phyloP scores from a whole-genome alignment of 495 filamentous ascomycete species.

The Tuber borchii region DNA sequence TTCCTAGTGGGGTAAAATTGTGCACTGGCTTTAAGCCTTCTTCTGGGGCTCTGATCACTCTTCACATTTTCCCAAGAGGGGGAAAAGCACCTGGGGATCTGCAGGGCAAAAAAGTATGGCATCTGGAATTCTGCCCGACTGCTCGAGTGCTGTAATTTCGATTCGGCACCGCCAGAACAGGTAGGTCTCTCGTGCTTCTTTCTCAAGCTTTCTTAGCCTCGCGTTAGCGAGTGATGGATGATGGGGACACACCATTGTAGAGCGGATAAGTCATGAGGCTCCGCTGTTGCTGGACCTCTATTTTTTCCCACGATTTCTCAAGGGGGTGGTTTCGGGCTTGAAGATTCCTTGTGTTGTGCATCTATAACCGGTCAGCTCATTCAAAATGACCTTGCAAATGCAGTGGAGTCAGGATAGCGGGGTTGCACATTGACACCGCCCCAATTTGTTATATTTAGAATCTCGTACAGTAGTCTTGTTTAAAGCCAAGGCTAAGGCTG shows the following conservation, averaged over 20 bases:
- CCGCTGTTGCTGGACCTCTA: background rate
- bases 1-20: too few species aligned
- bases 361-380: background rate
- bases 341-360: background rate
- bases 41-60: background rate
- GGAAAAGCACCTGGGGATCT: background rate
- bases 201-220: background rate
- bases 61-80: background rate
- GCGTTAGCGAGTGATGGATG: background rate
- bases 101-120: background rate
- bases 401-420: conserved; percentile 17
- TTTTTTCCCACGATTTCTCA: background rate
- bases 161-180: background rate
- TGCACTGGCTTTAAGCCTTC: background rate
- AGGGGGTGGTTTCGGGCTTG: background rate
- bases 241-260: background rate
- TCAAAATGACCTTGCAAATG: background rate
- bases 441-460: conserved; percentile 22
- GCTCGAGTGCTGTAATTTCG: background rate
- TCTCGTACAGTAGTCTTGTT: background rate
- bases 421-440: conserved; percentile 24
- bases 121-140: background rate
- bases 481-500: conserved; percentile 25
- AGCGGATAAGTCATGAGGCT: background rate
- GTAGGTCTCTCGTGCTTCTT: background rate